Evolutionary conservation across 2,329 filamentous ascomycete genomes (phyloP), one percentile per base, ranked within the genome.

Genomic region (Claviceps monticola): DNA sequence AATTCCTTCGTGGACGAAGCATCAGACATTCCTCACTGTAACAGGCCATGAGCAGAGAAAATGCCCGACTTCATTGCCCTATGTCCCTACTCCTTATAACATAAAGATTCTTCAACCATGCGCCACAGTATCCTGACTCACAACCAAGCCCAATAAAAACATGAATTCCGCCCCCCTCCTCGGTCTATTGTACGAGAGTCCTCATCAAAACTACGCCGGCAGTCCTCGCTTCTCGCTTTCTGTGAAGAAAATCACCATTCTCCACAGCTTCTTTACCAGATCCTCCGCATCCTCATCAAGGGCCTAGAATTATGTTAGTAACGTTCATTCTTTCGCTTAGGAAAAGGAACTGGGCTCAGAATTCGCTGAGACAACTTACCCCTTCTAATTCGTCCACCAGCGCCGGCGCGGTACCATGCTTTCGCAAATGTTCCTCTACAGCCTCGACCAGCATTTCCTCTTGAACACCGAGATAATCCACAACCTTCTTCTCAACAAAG

Each of bases 211-310:
- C 29, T 53, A 58, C n/a, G 57, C 51, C 9, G 85, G 85, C 55
- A 96, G 73, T 2, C 90, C 90, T 56, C 89, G 76, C 72, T 93
- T 95, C 76, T 95, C 91, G 62, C 85, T 87, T 68, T 97, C 91
- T 5, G 88, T 93, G 62, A 91, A 96, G 80, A 96, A 97, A 62
- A 97, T 95, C 53, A 96, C 83, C 88, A 97, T 95, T 49, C 91
- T 82, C 93, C 93, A 98, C 38, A 98, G 78, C 72, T 96, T 97
- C 79, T 88, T 94, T 48, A 97, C 90, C 58, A 98, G 72, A 26
- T 87, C 84, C 67, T 96, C 90, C 11, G 90, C 89, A 64, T 97
- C 93, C 62, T 98, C 93, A 63, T 96, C 93, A 56, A 98, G 74
- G 44, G 88, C 88, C 82, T 91, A 56, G 17, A 48, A 9, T 39